A percentile compares a stretch with the other conserved stretches of the same genome.
Evolutionary conservation across 2,329 filamentous ascomycete genomes (phyloP).

Genomic region (Colletotrichum liriopes): DNA sequence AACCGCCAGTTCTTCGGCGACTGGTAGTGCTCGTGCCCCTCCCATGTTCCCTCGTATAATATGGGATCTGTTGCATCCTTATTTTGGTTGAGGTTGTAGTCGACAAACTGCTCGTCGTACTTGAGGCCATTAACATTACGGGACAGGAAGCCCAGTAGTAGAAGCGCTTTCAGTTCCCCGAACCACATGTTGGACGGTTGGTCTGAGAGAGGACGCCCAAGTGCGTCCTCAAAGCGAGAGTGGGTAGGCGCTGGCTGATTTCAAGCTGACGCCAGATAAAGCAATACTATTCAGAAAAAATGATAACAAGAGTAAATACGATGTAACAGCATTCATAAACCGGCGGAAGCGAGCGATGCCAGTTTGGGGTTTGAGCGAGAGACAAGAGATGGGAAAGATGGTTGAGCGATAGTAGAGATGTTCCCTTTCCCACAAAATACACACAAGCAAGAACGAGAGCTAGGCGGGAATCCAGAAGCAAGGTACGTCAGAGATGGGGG

Average conservation of each 20-base stretch:
- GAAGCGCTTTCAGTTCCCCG: conserved; percentile 30
- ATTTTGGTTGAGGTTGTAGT: conserved; percentile 75
- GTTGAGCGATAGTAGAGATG: conserved; percentile 39
- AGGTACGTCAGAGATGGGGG: conserved; percentile 41
- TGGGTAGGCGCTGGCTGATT: conserved; percentile 25
- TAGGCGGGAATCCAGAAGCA: conserved; percentile 35
- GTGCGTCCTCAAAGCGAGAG: conserved; percentile 40
- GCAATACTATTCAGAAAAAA: conserved; percentile 13
- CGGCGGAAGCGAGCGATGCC: conserved; percentile 41
- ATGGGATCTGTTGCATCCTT: conserved; percentile 67
- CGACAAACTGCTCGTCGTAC: conserved; percentile 51
- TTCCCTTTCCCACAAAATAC: conserved; percentile 38
- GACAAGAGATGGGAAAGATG: conserved; percentile 39
- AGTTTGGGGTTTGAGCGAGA: conserved; percentile 36
- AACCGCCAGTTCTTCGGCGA: conserved; percentile 77
- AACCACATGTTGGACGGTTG: conserved; percentile 41
- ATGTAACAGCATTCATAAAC: conserved; percentile 28
- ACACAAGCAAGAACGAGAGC: conserved; percentile 32
- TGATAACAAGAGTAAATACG: conserved; percentile 18
- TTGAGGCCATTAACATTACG: conserved; percentile 46
- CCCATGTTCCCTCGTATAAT: conserved; percentile 72
- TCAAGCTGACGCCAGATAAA: conserved; percentile 23
- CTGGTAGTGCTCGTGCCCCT: conserved; percentile 63
- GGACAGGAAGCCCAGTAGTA: conserved; percentile 39
- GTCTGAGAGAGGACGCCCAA: conserved; percentile 33